Base-by-base conservation (phyloP, 495 filamentous ascomycete species). In the Apodospora peruviana region DNA sequence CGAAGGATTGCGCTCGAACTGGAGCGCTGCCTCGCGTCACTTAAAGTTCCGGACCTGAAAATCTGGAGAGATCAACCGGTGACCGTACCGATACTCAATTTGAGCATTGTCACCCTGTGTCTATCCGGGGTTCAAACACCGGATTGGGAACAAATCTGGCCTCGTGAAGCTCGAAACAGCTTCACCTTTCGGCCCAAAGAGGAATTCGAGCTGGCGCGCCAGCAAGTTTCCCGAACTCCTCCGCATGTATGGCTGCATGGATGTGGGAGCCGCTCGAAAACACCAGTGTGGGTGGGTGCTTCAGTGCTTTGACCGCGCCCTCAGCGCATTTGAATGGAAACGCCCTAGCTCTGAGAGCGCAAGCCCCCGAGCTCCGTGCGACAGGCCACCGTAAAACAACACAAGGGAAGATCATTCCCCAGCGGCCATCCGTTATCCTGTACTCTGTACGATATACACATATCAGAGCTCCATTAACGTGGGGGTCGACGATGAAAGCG, bases 221-320 rank as follows among this genome's bases (percentile, higher is more conserved):
- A n/a, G n/a, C 11, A n/a, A 7, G 32, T 11, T 1, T 2, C 2
- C 11, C 2, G 32, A 35, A 35, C 11, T 35, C 32, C 14, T 18
- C 22, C 22, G 14, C 3, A 16, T 9, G 17, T 11, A 11, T 14
- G 22, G 41, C 41, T 42, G 41, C 41, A 43, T 32, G 41, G 29
- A 43, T 43, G 20, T 19, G 2, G 8, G 32, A n/a, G 2, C 32
- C 16, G 11, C 32, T 2, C n/a, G 5, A 18, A 9, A n/a, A n/a
- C n/a, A n/a, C n/a, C n/a, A n/a, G n/a, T n/a, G n/a, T n/a, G n/a
- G n/a, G n/a, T n/a, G n/a, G n/a, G n/a, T n/a, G n/a, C n/a, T n/a
- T n/a, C 4, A 8, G 24, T 45, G 43, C 43, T 45, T 45, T 45
- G 43, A 45, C 43, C 43, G 11, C 43, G 14, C 25, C 23, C 27